These are phyloP conservation scores for Calonectria pseudoturangicola DNA, from an alignment of 2,329 filamentous ascomycete genomes.

Conservation along the genomic window DNA sequence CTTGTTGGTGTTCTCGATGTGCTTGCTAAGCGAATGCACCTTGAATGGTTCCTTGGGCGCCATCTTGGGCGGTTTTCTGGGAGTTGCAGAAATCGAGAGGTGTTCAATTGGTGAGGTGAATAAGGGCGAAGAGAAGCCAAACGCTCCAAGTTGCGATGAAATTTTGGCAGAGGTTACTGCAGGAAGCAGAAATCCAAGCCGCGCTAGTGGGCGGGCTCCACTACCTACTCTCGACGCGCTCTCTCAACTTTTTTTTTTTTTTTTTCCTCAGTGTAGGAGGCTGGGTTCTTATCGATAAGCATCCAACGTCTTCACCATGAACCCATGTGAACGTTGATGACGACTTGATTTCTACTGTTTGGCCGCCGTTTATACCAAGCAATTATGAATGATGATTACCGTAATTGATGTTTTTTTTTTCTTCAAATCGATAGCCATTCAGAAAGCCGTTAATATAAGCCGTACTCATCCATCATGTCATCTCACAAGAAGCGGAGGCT, in stretches of 20 bases:
- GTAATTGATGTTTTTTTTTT: neutral
- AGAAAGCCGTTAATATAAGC: neutral
- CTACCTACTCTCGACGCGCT: constrained; percentile 41
- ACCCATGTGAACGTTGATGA: neutral
- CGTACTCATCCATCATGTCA: constrained; percentile 49
- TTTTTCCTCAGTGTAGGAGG: constrained; percentile 32
- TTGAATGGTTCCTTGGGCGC: constrained; percentile 61
- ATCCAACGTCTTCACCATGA: neutral
- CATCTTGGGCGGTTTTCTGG: constrained; percentile 55
- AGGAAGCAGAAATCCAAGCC: constrained; percentile 30
- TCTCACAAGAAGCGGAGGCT: constrained; percentile 61
- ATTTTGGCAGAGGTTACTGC: constrained; percentile 50
- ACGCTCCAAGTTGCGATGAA: constrained; percentile 50
- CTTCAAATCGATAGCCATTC: neutral
- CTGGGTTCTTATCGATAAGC: constrained; percentile 48
- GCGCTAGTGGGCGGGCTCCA: constrained; percentile 37
- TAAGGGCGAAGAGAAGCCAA: constrained; percentile 44
- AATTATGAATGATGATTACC: constrained; percentile 20
- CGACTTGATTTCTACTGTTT: constrained; percentile 1
- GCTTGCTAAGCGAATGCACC: constrained; percentile 61
- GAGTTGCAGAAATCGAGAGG: constrained; percentile 43
- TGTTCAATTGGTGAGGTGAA: constrained; percentile 49
- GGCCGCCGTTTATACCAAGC: constrained; percentile 22
- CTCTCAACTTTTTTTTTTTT: constrained; percentile 38
- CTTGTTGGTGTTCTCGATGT: constrained; percentile 62